Percentiles rank a stretch among this genome's conserved stretches.
These are phyloP conservation scores for Fusarium proliferatum DNA, from an alignment of 2,329 filamentous ascomycete genomes.

Conservation along the genomic window DNA sequence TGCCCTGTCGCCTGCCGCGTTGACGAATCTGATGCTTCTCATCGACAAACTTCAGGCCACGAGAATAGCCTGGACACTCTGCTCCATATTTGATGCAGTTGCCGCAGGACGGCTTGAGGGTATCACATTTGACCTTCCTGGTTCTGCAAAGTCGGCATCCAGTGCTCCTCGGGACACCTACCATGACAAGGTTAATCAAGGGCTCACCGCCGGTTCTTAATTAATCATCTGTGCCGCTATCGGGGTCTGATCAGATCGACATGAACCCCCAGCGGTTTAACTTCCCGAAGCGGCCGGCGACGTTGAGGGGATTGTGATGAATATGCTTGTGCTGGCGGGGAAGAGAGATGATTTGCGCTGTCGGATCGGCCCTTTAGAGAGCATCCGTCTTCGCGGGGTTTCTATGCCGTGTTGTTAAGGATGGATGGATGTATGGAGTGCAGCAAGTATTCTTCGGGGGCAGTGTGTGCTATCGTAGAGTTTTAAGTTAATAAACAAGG, in stretches of 20 bases:
- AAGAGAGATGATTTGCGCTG: slow-evolving; percentile 23
- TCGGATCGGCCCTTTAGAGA: slow-evolving; percentile 1
- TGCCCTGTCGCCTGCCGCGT: slow-evolving; percentile 35
- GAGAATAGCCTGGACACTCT: slow-evolving; percentile 54
- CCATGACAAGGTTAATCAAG: slow-evolving; percentile 43
- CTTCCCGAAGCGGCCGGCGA: slow-evolving; percentile 34
- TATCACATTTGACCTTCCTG: slow-evolving; percentile 59
- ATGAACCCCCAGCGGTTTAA: slow-evolving; percentile 29
- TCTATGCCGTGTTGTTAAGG: neutral
- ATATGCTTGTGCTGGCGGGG: slow-evolving; percentile 16
- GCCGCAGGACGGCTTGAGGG: slow-evolving; percentile 53
- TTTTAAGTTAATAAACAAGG: neutral
- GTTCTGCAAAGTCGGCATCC: slow-evolving; percentile 55
- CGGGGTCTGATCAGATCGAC: slow-evolving; percentile 34
- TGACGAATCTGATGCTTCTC: slow-evolving; percentile 54
- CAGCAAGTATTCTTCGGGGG: neutral
- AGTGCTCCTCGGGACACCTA: slow-evolving; percentile 53
- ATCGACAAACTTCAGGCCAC: slow-evolving; percentile 53
- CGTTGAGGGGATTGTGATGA: slow-evolving; percentile 10
- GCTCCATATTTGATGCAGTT: slow-evolving; percentile 55
- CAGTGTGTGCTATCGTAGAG: neutral
- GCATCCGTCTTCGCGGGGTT: neutral
- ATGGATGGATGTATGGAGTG: neutral
- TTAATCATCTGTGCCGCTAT: slow-evolving; percentile 30
- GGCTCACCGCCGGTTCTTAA: slow-evolving; percentile 41